A percentile compares a stretch with the other conserved stretches of the same genome.
Evolutionary conservation across 805 yeast genomes (phyloP).

Genomic region (Candida maltosa): DNA sequence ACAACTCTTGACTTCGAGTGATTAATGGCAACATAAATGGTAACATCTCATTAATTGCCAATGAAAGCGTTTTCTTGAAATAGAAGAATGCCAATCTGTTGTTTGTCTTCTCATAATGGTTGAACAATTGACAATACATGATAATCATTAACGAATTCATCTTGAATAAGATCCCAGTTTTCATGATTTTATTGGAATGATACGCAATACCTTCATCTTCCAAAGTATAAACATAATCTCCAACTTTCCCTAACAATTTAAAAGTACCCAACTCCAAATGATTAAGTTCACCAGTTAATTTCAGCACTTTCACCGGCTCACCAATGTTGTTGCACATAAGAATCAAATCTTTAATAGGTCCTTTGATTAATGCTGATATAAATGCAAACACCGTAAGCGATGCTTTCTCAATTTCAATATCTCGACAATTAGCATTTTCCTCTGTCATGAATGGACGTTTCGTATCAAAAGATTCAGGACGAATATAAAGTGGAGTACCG

Average conservation of each 20-base stretch:
- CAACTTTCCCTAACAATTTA: conserved; percentile 27
- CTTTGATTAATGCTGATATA: conserved; percentile 31
- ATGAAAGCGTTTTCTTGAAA: conserved; percentile 25
- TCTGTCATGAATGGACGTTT: conserved; percentile 27
- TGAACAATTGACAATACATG: conserved; percentile 29
- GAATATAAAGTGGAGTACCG: conserved; percentile 43
- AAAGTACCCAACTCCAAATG: conserved; percentile 37
- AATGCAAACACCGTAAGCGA: conserved; percentile 25
- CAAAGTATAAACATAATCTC: conserved; percentile 26
- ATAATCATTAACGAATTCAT: conserved; percentile 24
- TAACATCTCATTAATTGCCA: conserved; percentile 23
- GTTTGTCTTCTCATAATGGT: conserved; percentile 35
- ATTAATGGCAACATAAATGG: conserved; percentile 32
- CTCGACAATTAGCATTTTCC: conserved; percentile 33
- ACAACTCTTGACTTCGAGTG: conserved; percentile 28
- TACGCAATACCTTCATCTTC: conserved; percentile 13
- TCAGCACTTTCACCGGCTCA: conserved; percentile 13
- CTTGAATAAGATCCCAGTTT: conserved; percentile 19
- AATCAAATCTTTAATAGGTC: conserved; percentile 24
- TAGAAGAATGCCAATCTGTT: conserved; percentile 29
- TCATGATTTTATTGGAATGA: conserved; percentile 9
- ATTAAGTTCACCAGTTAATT: conserved; percentile 20
- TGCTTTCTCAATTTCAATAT: conserved; percentile 35
- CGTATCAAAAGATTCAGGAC: conserved; percentile 44
- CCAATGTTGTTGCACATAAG: conserved; percentile 16